phyloP scores from a whole-genome alignment of 768 basidiomycete genomes.

The Serendipita vermifera region DNA sequence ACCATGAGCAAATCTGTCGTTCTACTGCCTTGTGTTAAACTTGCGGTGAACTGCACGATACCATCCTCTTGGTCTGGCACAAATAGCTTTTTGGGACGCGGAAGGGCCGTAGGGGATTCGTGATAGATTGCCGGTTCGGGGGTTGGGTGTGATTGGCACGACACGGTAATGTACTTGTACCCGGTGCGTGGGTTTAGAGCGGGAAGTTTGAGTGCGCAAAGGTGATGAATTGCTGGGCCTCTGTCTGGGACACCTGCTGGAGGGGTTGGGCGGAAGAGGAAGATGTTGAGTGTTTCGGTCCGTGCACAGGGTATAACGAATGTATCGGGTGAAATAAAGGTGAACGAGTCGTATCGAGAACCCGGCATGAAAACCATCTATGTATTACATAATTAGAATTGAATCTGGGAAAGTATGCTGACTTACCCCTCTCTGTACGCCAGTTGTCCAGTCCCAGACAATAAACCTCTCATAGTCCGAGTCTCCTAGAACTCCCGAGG shows the following conservation, averaged over 20 bases:
- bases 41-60: background rate
- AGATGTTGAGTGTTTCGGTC: slow-evolving; percentile 8
- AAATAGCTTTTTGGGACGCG: slow-evolving; percentile 1
- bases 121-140: background rate
- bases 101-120: background rate
- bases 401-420: background rate
- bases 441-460: slow-evolving; percentile 7
- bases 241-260: background rate
- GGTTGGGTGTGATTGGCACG: slow-evolving; percentile 3
- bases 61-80: background rate
- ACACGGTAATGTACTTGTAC: slow-evolving; percentile 1
- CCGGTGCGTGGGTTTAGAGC: background rate
- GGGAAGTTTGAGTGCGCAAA: slow-evolving; percentile 4
- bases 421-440: background rate
- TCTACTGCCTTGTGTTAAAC: background rate
- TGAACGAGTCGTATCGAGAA: background rate
- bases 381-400: background rate
- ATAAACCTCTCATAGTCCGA: slow-evolving; percentile 3
- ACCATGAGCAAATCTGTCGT: background rate
- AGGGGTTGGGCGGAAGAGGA: slow-evolving; percentile 4
- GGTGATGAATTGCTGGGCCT: slow-evolving; percentile 7
- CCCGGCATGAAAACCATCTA: slow-evolving; percentile 9
- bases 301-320: slow-evolving; percentile 7
- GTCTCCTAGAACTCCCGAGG: slow-evolving; percentile 2
- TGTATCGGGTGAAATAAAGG: background rate